These are phyloP conservation scores for Phlegmacium glaucopus DNA, from an alignment of 768 basidiomycete species.

Conservation along the genomic window DNA sequence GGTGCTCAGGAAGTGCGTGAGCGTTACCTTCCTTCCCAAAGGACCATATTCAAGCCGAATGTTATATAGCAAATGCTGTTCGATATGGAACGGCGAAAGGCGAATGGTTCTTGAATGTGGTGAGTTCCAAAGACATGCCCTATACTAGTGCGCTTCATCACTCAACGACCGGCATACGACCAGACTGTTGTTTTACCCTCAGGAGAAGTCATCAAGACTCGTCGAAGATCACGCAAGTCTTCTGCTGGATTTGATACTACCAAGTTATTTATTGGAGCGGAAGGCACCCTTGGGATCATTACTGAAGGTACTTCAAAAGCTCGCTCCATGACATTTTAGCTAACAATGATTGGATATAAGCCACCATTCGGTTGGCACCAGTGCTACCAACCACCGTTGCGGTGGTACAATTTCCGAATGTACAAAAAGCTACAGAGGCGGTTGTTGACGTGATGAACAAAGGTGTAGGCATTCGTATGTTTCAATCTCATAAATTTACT, in stretches of 20 bases:
- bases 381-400: conserved; percentile 81
- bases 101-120: conserved; percentile 88
- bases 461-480: conserved; percentile 75
- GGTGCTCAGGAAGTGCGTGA: conserved; percentile 73
- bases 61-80: conserved; percentile 69
- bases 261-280: conserved; percentile 83
- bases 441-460: conserved; percentile 68
- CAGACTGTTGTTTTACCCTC: conserved; percentile 88
- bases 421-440: conserved; percentile 70
- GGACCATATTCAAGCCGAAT: background rate
- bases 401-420: conserved; percentile 75
- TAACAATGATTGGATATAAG: conserved; percentile 27
- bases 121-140: conserved; percentile 23
- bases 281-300: conserved; percentile 79
- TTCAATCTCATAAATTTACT: background rate
- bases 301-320: conserved; percentile 59
- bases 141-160: background rate
- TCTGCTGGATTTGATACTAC: conserved; percentile 86
- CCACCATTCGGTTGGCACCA: conserved; percentile 80
- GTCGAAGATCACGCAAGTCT: conserved; percentile 73
- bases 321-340: background rate
- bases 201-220: conserved; percentile 89
- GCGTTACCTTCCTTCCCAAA: background rate
- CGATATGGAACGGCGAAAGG: conserved; percentile 86
- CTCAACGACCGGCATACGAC: background rate